phyloP scores from a whole-genome alignment of 2,329 filamentous ascomycete genomes.

The Fusarium sp. region DNA sequence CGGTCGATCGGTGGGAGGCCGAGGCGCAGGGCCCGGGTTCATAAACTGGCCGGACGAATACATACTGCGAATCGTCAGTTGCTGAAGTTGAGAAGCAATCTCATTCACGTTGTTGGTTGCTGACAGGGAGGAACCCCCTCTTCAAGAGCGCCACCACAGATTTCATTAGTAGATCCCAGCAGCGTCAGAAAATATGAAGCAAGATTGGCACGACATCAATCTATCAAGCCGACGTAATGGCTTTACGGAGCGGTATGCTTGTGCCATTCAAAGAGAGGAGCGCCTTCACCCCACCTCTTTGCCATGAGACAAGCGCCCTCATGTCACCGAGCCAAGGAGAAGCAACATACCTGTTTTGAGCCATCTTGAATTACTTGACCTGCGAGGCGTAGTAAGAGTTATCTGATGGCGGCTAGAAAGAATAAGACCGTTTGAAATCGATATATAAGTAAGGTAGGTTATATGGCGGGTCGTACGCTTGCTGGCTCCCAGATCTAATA shows the following conservation, averaged over 20 bases:
- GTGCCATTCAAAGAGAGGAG: neutral
- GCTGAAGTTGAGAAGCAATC: neutral
- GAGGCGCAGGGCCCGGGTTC: constrained; percentile 94
- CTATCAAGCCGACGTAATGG: neutral
- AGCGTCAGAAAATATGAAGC: neutral
- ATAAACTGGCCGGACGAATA: constrained; percentile 79
- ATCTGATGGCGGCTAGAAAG: constrained; percentile 6
- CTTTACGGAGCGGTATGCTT: neutral
- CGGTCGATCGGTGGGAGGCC: constrained; percentile 84
- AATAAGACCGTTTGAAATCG: constrained; percentile 4
- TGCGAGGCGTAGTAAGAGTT: constrained; percentile 14
- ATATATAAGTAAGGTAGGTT: constrained; percentile 9
- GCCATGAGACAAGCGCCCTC: constrained; percentile 7
- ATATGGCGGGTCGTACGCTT: constrained; percentile 10
- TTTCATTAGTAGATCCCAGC: neutral
- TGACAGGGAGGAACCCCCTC: neutral
- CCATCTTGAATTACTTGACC: constrained; percentile 41
- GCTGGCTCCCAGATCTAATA: constrained; percentile 12
- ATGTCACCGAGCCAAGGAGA: neutral
- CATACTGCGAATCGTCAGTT: constrained; percentile 52
- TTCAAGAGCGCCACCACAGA: neutral
- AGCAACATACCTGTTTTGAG: constrained; percentile 45
- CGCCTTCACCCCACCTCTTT: constrained; percentile 28
- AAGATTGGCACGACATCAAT: neutral
- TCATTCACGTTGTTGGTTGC: constrained; percentile 1